Base-by-base conservation (phyloP, 257 asterid species). In the Salvia hispanica region DNA sequence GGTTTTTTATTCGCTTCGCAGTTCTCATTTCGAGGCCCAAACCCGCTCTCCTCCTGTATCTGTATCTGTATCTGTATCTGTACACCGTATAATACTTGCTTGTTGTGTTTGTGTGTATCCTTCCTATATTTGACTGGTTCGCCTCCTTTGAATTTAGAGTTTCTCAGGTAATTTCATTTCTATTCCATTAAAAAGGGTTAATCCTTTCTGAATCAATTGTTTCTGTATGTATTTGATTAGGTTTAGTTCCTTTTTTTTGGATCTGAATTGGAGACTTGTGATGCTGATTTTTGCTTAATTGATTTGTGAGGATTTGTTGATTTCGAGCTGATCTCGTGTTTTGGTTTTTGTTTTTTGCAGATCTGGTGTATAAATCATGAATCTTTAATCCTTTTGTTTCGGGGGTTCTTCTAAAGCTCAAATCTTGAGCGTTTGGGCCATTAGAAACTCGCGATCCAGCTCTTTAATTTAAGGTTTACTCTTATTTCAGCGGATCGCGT, bases 331-430 rank as follows among this genome's bases (percentile, higher is more conserved):
- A 28, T 42, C n/a, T 4, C 40, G 48, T 6, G 8, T 57, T 12
- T 37, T 52, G 31, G 31, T 11, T 37, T 36, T 72, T 61, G 64
- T 64, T 69, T 76, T 28, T 37, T 75, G 78, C 73, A 81, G 90
- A 76, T 81, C 77, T 65, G 36, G 36, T 34, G n/a, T 51, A 18
- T 73, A 60, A 58, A 62, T 55, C 71, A 58, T 34, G 68, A 34
- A 54, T 60, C 62, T 72, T 25, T 42, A 11, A 28, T 46, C 63
- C 72, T 66, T 64, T 44, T 34, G 60, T 40, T 51, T n/a, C 3
- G 47, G 65, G 76, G 44, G 39, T 12, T 36, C 14, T 12, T 0
- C 40, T 53, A 54, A 67, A n/a, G 63, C 62, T 69, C 69, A 31
- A 21, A 63, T 12, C 57, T 45, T 61, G 33, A 47, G 18, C 14